Base-by-base conservation (phyloP, 2,329 filamentous ascomycete species). In the Beauveria rudraprayagi region DNA sequence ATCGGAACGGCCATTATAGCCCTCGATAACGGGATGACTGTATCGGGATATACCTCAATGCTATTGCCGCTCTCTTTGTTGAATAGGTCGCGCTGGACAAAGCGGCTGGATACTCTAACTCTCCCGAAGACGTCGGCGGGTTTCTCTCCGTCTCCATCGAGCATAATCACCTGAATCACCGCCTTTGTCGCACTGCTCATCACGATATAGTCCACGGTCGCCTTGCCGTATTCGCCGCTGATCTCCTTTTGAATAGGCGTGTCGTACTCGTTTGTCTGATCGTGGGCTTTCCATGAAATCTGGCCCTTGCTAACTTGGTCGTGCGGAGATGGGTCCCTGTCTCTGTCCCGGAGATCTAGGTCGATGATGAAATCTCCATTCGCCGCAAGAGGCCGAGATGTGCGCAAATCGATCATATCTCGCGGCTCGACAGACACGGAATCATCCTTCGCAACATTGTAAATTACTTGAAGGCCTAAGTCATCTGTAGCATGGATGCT, bases 91-190 rank as follows among this genome's bases (percentile, higher is more conserved):
- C 57, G 37, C 22, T 63, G 44, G 30, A 30, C 61, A 22, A 30
- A 51, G 16, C 28, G 17, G 26, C 28, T 63, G 2, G 24, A 22
- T 3, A 37, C 51, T 4, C 11, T 28, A 10, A 63, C 50, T 5
- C 17, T 51, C 5, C 61, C 61, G 9, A 28, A 61, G 19, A 63
- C 44, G 37, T 63, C 50, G 44, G 57, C 57, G 16, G 61, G 61
- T 3, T 53, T 26, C 52, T 63, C 61, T 10, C 28, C 37, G 46
- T 63, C 61, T n/a, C 61, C 61, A 37, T 63, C 44, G 44, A 63
- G 22, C 30, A 63, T n/a, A 6, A 54, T 47, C 4, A 63, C 43
- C 37, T 63, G 11, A 8, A 63, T 19, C 11, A 16, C 24, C 5
- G 52, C 61, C 26, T 54, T 8, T n/a, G 30, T 17, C 3, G 50